Conservation (phyloP, 192 early-diverging fungal genomes). For the Geranomyces michiganensis region DNA sequence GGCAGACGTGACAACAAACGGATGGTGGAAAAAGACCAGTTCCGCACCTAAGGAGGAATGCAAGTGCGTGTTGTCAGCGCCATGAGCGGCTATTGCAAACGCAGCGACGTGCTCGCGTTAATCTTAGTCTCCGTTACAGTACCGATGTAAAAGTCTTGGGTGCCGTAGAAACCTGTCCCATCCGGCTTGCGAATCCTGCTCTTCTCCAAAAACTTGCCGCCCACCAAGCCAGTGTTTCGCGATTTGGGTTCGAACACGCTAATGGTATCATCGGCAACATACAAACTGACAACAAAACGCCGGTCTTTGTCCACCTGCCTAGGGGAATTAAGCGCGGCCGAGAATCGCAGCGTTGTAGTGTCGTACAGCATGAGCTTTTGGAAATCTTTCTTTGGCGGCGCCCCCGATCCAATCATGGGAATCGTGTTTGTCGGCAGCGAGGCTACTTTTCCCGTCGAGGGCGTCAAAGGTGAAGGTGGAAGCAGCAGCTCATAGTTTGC, state of each 20-base stretch:
- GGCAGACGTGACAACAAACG: slow-evolving; percentile 53
- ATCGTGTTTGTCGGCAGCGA: slow-evolving; percentile 19
- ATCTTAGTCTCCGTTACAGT: not conserved
- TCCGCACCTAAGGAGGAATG: slow-evolving; percentile 53
- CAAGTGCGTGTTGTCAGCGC: not conserved
- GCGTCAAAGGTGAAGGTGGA: slow-evolving; percentile 30
- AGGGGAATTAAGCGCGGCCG: slow-evolving; percentile 39
- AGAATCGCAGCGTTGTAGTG: slow-evolving; percentile 49
- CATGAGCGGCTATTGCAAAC: not conserved
- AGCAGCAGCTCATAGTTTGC: slow-evolving; percentile 22
- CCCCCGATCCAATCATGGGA: slow-evolving; percentile 37
- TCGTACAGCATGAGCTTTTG: slow-evolving; percentile 52
- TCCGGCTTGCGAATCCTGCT: slow-evolving; percentile 52
- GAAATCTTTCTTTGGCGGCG: slow-evolving; percentile 48
- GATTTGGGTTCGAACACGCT: slow-evolving; percentile 62
- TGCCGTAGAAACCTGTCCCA: slow-evolving; percentile 44
- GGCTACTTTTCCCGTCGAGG: slow-evolving; percentile 30
- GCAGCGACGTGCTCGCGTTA: no score
- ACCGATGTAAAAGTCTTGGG: slow-evolving; percentile 61
- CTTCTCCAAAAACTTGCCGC: slow-evolving; percentile 67
- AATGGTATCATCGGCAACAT: slow-evolving; percentile 59
- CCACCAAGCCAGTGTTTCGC: slow-evolving; percentile 58
- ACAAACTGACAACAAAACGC: slow-evolving; percentile 59
- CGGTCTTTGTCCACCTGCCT: slow-evolving; percentile 59
- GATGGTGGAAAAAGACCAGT: slow-evolving; percentile 54